Evolutionary conservation across 164 flowering plant species (phyloP), one percentile per base, ranked within the genome.

Genomic region (Berberis thunbergii): DNA sequence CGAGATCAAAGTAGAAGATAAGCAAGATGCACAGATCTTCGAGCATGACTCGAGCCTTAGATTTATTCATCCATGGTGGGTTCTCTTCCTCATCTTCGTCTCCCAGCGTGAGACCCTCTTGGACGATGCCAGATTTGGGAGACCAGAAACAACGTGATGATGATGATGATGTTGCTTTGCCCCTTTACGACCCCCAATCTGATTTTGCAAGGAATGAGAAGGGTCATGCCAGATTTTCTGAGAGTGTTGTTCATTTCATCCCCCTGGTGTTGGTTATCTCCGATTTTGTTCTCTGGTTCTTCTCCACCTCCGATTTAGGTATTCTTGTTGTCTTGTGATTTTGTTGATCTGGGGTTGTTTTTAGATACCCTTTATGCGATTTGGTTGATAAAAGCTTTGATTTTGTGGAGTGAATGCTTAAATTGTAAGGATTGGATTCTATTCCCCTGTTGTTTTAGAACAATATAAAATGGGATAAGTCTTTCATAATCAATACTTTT

Each of bases 231-330:
- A 75, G 77, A 75, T 78, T 74, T 45, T 84, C 90, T 0, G 83
- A 85, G 70, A 78, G 74, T 60, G 84, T 83, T 12, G 61, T 87
- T 61, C 94, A 87, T 67, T n/a, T 76, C 42, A 87, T 87, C 62
- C 94, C 94, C 45, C 52, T 85, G 44, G 59, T 87, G 10, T 76
- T 87, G 13, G 61, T 83, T 43, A 62, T 83, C 55, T 85, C 84
- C 66, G 89, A 76, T 41, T 7, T 79, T 55, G 68, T 78, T 55
- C 85, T 87, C 71, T 87, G 94, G 89, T 67, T 85, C 75, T 85
- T 78, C 74, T 85, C 93, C 49, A 71, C 26, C 26, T 26, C 26
- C 26, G 26, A 26, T 26, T 26, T 0, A 26, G 26, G 26, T 26
- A 26, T 26, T 26, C 26, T 26, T 26, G 26, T 26, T 26, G 26